Evolutionary conservation across 805 yeast genomes (phyloP), one percentile per base, ranked within the genome.

Genomic region (Yarrowia divulgata): DNA sequence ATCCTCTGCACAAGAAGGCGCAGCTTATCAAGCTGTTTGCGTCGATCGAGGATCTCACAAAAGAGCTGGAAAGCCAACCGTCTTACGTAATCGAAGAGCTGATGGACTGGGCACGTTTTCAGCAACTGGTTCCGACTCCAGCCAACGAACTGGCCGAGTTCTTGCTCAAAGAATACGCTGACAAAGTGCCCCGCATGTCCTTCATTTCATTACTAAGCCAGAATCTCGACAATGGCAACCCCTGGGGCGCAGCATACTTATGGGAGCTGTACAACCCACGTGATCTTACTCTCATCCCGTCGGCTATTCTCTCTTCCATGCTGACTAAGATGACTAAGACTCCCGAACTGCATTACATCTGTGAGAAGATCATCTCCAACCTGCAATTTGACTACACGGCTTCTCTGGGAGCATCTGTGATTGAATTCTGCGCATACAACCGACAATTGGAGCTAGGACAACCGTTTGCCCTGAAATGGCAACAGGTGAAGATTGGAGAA

Each of bases 191-290:
- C 1, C 18, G 8, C 5, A 18, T 9, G 19, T 8, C 52, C n/a
- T 45, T 63, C 8, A 10, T 48, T 23, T 3, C 68, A 0, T 29
- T 63, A 8, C 10, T 63, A 13, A 5, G 16, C n/a, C 68, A 48
- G 37, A 63, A 63, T 37, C 55, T 63, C 23, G 68, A 63, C 10
- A 12, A 6, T 0, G 68, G 57, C 2, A 63, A 63, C 12, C 68
- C 68, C n/a, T 63, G 68, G 68, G 57, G 39, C 3, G 68, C 68
- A 8, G 68, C 68, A 1, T 19, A 23, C 9, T 10, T 63, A 5
- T 63, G 68, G 68, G 29, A 37, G 10, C 32, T 46, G 39, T 37
- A 48, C 39, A 16, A 16, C 1, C 48, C 57, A 4, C 4, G 10
- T 1, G 45, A 39, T 16, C 39, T 40, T 18, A 29, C 19, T 1